Conservation (phyloP, 495 filamentous ascomycete species). For the Tricharina praecox region DNA sequence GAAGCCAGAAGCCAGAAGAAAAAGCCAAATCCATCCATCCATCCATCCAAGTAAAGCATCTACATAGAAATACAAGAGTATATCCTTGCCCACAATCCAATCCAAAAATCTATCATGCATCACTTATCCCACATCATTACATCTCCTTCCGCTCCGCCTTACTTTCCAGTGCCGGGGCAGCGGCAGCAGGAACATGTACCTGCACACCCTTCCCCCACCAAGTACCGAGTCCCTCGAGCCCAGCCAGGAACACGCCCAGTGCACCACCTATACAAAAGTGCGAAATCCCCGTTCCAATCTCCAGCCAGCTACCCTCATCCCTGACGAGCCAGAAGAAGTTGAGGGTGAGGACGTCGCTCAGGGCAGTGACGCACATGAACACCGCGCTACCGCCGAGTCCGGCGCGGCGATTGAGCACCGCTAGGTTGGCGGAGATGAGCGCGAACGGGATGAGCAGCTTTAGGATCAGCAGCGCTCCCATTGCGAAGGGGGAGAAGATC, state of each 20-base stretch:
- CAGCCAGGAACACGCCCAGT: constrained; percentile 79
- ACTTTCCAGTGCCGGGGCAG: no score
- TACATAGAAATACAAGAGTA: not conserved
- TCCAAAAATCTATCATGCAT: no score
- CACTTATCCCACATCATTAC: no score
- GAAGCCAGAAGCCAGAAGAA: no score
- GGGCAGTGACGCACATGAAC: constrained; percentile 87
- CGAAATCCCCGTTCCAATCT: constrained; percentile 90
- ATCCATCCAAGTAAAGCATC: no score
- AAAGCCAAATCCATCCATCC: no score
- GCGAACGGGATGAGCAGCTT: constrained; percentile 92
- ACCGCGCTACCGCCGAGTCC: constrained; percentile 31
- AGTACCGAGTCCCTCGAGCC: constrained; percentile 42
- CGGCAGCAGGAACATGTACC: not conserved
- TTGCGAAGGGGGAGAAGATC: constrained; percentile 83
- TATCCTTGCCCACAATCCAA: not conserved
- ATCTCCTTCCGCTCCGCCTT: no score
- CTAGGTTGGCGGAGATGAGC: constrained; percentile 80
- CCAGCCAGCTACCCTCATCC: constrained; percentile 92
- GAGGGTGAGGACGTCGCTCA: constrained; percentile 81
- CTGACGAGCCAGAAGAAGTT: constrained; percentile 96
- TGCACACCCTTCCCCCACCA: constrained; percentile 8
- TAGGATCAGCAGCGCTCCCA: constrained; percentile 69
- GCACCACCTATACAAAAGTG: constrained; percentile 85
- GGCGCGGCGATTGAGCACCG: constrained; percentile 63